Conservation (phyloP, 164 flowering plant genomes). For the Sedum album region DNA sequence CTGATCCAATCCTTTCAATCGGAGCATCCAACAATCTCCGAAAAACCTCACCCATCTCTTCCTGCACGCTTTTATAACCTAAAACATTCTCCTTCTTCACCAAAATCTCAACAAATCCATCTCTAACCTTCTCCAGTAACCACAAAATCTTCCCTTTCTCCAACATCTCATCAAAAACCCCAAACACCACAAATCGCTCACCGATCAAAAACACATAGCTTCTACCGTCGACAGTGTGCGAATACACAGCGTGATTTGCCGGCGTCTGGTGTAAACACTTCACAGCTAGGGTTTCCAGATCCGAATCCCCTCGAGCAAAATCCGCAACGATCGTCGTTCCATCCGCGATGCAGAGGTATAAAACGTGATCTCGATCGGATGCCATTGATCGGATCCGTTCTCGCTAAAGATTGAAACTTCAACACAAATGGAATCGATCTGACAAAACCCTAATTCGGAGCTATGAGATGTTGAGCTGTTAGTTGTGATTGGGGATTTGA, state of each 20-base stretch:
- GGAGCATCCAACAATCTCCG: conserved; percentile 20
- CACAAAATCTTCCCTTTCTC: conserved; percentile 23
- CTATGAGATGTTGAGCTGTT: background rate
- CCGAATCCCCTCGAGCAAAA: conserved; percentile 21
- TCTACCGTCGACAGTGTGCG: conserved; percentile 28
- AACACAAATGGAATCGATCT: background rate
- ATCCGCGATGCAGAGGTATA: conserved; percentile 41
- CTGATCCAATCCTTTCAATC: background rate
- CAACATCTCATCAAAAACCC: conserved; percentile 27
- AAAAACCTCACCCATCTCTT: conserved; percentile 27
- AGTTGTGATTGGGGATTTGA: background rate
- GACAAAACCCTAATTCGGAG: no score
- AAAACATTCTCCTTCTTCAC: background rate
- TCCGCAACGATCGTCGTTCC: conserved; percentile 41
- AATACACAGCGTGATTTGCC: conserved; percentile 34
- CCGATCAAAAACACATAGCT: conserved; percentile 43
- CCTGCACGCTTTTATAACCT: conserved; percentile 29
- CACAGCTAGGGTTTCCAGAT: conserved; percentile 29
- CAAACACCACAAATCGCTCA: conserved; percentile 30
- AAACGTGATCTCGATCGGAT: conserved; percentile 32
- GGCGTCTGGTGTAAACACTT: conserved; percentile 43
- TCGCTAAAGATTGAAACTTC: background rate
- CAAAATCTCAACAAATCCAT: conserved; percentile 16
- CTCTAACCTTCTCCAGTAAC: conserved; percentile 32
- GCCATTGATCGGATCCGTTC: conserved; percentile 23